Conservation (phyloP, 352 stramenopile genomes). For the Globisporangium iwayamae region DNA sequence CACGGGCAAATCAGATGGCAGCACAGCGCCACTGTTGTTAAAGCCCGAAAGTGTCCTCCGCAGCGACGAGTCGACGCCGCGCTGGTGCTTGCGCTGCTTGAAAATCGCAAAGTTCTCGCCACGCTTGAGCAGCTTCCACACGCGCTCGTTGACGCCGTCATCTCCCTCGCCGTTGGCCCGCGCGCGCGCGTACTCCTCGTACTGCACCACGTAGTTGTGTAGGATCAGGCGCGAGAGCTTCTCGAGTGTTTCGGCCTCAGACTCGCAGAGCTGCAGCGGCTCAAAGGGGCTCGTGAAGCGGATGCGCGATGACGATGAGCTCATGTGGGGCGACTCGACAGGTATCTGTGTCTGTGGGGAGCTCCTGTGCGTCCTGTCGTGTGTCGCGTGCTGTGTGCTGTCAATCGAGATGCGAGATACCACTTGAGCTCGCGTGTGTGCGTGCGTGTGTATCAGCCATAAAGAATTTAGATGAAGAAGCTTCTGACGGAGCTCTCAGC, state of each 20-base stretch:
- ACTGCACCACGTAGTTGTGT: conserved; percentile 4
- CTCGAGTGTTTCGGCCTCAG: conserved; percentile 10
- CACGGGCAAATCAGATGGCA: conserved; percentile 8
- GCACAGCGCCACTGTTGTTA: neutral
- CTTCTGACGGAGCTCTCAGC: too few relatives aligned
- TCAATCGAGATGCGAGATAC: too few relatives aligned
- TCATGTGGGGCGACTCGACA: too few relatives aligned
- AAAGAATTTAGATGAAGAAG: too few relatives aligned
- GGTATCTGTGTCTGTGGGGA: too few relatives aligned
- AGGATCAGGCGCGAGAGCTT: conserved; percentile 7
- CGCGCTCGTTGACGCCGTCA: conserved; percentile 4
- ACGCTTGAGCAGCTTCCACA: conserved; percentile 12
- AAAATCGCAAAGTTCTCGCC: conserved; percentile 2
- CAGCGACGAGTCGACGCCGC: neutral
- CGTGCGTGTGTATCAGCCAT: too few relatives aligned
- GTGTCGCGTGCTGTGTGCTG: too few relatives aligned
- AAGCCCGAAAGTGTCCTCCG: neutral
- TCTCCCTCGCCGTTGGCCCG: neutral
- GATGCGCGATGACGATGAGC: too few relatives aligned
- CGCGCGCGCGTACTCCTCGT: conserved; percentile 2
- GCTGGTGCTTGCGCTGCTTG: conserved; percentile 1
- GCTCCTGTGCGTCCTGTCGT: too few relatives aligned
- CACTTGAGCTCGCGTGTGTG: too few relatives aligned
- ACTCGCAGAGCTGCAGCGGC: conserved; percentile 12
- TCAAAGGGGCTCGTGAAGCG: conserved; percentile 15